Evolutionary conservation across 177 flowering plant species (phyloP).

Genomic region (Vitis hybrid): DNA sequence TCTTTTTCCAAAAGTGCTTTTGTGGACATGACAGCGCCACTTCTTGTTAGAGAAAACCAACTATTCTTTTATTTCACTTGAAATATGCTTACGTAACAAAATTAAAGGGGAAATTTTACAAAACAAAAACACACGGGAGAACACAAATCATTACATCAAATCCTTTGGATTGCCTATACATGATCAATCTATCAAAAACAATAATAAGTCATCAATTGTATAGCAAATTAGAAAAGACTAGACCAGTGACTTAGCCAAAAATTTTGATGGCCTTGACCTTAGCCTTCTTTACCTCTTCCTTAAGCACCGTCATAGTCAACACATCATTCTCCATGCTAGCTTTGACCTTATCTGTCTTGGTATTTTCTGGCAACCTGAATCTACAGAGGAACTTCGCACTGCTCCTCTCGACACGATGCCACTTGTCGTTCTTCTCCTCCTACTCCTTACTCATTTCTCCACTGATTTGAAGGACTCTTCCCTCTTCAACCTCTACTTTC

Average conservation of each 20-base stretch:
- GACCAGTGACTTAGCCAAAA: conserved; percentile 7
- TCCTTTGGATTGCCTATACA: too few relatives aligned
- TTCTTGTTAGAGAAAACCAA: too few relatives aligned
- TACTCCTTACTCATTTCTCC: conserved; percentile 7
- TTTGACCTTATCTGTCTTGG: not conserved
- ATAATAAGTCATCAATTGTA: too few relatives aligned
- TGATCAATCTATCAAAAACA: too few relatives aligned
- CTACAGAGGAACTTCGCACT: not conserved
- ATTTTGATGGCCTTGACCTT: conserved; percentile 29
- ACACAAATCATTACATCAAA: too few relatives aligned
- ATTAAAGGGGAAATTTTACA: too few relatives aligned
- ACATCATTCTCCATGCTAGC: conserved; percentile 30
- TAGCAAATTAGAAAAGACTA: too few relatives aligned
- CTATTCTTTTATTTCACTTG: too few relatives aligned
- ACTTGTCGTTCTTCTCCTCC: conserved; percentile 13
- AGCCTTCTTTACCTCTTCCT: conserved; percentile 4
- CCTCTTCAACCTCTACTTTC: conserved; percentile 41
- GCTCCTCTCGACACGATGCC: conserved; percentile 15
- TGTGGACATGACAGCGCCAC: too few relatives aligned
- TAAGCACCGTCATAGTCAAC: conserved; percentile 15
- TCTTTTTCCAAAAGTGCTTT: too few relatives aligned
- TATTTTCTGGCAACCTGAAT: conserved; percentile 11
- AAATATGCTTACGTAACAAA: too few relatives aligned
- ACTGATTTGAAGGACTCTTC: conserved; percentile 21
- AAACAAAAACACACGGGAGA: too few relatives aligned